A percentile compares a stretch with the other conserved stretches of the same genome.
Conservation (phyloP, 495 filamentous ascomycete species). For the Stereocaulon alpinum region DNA sequence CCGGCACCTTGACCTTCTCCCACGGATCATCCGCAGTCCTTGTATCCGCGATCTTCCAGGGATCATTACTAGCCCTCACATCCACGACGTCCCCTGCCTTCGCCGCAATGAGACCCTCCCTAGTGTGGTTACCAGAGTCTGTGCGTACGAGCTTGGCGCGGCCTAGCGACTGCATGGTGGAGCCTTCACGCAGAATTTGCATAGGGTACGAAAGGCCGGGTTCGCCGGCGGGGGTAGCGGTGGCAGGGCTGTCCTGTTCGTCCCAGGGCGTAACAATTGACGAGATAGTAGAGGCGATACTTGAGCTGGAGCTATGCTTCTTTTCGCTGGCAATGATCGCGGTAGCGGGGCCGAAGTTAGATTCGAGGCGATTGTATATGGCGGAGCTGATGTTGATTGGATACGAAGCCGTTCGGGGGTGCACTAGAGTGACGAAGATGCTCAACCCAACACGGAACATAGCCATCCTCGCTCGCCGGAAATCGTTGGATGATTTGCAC, state of each 20-base stretch:
- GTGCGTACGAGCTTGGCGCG: too few species aligned
- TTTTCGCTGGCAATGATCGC: constrained; percentile 12
- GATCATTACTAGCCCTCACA: constrained; percentile 15
- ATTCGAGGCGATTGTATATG: constrained; percentile 38
- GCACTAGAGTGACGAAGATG: constrained; percentile 49
- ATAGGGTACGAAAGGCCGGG: too few species aligned
- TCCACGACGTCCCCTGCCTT: constrained; percentile 17
- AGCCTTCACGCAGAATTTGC: too few species aligned
- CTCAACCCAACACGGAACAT: constrained; percentile 43
- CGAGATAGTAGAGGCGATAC: not conserved
- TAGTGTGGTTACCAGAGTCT: too few species aligned
- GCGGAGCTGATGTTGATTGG: constrained; percentile 50
- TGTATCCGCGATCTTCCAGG: constrained; percentile 19
- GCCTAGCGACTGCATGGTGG: too few species aligned
- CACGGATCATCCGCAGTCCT: constrained; percentile 16
- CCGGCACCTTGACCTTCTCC: constrained; percentile 5
- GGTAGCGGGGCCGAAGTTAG: constrained; percentile 38
- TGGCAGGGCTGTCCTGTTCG: constrained; percentile 1
- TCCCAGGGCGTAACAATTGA: constrained; percentile 20
- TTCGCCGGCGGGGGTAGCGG: not conserved
- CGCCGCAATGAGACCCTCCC: not conserved
- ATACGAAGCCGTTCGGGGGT: constrained; percentile 45
- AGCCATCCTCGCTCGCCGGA: constrained; percentile 24
- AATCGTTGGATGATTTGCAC: constrained; percentile 17
- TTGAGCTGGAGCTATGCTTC: not conserved